Base-by-base conservation (phyloP, 2,329 filamentous ascomycete species). In the Periconia digitata region DNA sequence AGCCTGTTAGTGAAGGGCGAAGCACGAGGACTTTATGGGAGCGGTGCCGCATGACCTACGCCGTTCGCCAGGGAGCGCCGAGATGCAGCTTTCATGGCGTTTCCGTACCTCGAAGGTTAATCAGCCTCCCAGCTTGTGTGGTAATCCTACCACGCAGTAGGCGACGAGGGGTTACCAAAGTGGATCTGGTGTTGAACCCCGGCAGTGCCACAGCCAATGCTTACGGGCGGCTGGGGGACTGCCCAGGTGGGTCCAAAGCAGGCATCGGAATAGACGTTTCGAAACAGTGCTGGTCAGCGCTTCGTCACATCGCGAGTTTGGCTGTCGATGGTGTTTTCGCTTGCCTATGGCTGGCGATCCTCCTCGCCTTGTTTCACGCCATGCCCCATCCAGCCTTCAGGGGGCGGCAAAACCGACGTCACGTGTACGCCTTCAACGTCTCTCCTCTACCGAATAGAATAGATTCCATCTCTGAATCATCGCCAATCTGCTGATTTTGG, bases 261-360 rank as follows among this genome's bases (percentile, higher is more conserved):
- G 39, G 24, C 44, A 45, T 47, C 47, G 45, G 49, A 27, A 44
- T 47, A 16, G 46, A 24, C 52, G 62, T 66, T 65, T 65, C 55
- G 58, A 64, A 65, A 64, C 60, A 51, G 50, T 52, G 50, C 58
- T 49, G 54, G 51, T 47, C 55, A 48, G 53, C 51, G 49, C 43
- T 23, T 43, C 49, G 46, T 51, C 40, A 51, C 42, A 41, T 38
- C 22, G 50, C 35, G 22, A 21, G 44, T 39, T 47, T 40, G 45
- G 36, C 41, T 35, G 34, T 12, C 8, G 40, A 40, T 47, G 46
- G 45, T 56, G 50, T 54, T 63, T 32, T 54, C 45, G 44, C 45
- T 51, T 51, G 46, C 46, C 50, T 51, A 36, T 58, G 56, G 56
- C 41, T 32, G 29, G 22, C 44, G 20, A 38, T 44, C 41, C 47